Conservation (phyloP, 177 flowering plant genomes). For the Vitis hybrid region DNA sequence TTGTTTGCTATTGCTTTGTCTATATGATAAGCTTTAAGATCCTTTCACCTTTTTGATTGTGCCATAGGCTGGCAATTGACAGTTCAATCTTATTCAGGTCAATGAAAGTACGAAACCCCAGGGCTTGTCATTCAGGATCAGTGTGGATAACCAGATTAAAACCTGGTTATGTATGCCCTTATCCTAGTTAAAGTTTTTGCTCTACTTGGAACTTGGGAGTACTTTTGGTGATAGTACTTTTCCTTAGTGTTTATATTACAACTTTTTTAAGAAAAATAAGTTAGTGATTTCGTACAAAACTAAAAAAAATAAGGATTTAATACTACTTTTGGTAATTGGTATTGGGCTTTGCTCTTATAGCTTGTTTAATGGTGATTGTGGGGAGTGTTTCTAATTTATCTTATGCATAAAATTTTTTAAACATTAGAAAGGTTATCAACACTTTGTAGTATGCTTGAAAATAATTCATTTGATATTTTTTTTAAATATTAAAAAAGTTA, state of each 20-base stretch:
- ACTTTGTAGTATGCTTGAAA: no score
- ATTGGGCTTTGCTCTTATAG: not conserved
- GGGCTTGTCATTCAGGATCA: no score
- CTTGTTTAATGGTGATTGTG: not conserved
- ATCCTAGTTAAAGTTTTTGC: no score
- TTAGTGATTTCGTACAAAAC: no score
- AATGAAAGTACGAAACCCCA: not conserved
- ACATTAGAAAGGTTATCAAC: no score
- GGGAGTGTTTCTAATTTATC: not conserved
- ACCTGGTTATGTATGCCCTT: no score
- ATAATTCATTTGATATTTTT: no score
- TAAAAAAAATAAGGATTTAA: no score
- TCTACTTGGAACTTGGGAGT: not conserved
- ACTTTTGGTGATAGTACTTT: not conserved
- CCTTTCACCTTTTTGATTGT: not conserved
- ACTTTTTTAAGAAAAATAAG: not conserved
- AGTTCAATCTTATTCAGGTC: not conserved
- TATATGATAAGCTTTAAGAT: not conserved
- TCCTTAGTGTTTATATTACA: not conserved
- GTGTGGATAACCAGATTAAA: no score
- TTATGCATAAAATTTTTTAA: not conserved
- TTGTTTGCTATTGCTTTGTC: conserved; percentile 1
- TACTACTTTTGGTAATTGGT: no score
- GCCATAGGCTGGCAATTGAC: not conserved
- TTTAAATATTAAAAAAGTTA: no score